Base-by-base conservation (phyloP, 2,329 filamentous ascomycete species). In the Microcera coccophila region DNA sequence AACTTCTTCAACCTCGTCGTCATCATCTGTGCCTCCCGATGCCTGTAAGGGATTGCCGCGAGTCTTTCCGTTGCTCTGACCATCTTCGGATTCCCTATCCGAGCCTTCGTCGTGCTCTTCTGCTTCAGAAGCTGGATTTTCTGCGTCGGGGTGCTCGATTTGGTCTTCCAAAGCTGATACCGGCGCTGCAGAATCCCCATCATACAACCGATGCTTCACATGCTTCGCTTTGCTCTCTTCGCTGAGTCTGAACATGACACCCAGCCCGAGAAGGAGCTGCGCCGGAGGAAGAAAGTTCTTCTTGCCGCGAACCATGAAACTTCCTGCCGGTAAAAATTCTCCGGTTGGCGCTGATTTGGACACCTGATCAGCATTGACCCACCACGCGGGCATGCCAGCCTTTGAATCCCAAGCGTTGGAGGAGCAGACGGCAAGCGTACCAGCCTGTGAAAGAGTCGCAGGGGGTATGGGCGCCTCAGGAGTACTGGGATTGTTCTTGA, bases 321-420 rank as follows among this genome's bases (percentile, higher is more conserved):
- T 80, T 15, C 91, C 93, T 0, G 79, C 74, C 0, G 82, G 78
- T 5, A 98, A 67, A 55, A 87, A 91, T 53, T 94, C 90, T 18
- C 91, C 91, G 0, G 79, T 81, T 1, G 82, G 75, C 0, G 85
- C 84, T 24, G 82, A 87, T 67, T 97, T 97, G 9, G 87, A 89
- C 0, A 98, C 88, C 63, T 97, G 90, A 41, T 91, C 84, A 2
- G 87, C 85, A 48, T 84, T 82, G 0, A 94, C 91, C 93, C 93
- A 98, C 85, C 88, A 98, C 8, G 91, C 90, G 15, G 87, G 85
- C 87, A 97, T 95, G 14, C 89, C 81, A 8, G 91, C 91, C 65
- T 98, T 98, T 2, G 87, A 91, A 47, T 97, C 93, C 93, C 93
- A 98, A 0, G 91, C 93, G 43, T 75, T 84, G 1, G 90, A 96